Base-by-base conservation (phyloP, 192 early-diverging fungal genomes). In the Coemansia sp. region DNA sequence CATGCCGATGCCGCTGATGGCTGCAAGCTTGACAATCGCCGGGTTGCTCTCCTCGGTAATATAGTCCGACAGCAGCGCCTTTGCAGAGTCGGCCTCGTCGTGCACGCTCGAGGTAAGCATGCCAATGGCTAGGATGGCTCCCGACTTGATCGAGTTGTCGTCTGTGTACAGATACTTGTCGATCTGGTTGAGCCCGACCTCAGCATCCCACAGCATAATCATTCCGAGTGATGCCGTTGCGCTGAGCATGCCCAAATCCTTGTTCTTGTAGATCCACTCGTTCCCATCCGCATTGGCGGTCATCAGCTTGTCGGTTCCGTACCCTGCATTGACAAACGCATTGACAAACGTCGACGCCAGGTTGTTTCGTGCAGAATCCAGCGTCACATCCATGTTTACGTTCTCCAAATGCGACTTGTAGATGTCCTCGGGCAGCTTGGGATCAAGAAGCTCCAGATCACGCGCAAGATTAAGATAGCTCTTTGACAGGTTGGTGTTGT, bases 321-420 rank as follows among this genome's bases (percentile, higher is more conserved):
- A 99, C 12, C 95, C 98, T 44, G 92, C 94, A 75, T 99, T 99
- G 45, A 99, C 93, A 85, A 98, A 99, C 0, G 98, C 96, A 71
- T 98, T 99, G 42, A 99, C 98, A 89, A 98, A 97, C 2, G 96
- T 95, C 38, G 95, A 95, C 4, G 98, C 93, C 57, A 99, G 82
- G 74, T 99, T 98, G 70, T 97, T 94, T 43, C 93, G 89, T 38
- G 95, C 95, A 70, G 95, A 97, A 71, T 98, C 96, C 38, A 98
- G 90, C 52, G 85, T 88, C 26, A 83, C 78, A 13, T 81, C 82
- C n/a, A 81, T 78, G 57, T 89, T 86, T 43, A 86, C 89, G 79
- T 96, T 95, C 78, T 99, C 96, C 68, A 98, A 75, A 74, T 98
- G 95, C 56, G 87, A 88, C 84, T 99, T 99, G 87, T 99, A 99